Percentiles rank a stretch among this genome's conserved stretches.
Conservation (phyloP, 2,329 filamentous ascomycete species). For the Cercospora brassicicola region DNA sequence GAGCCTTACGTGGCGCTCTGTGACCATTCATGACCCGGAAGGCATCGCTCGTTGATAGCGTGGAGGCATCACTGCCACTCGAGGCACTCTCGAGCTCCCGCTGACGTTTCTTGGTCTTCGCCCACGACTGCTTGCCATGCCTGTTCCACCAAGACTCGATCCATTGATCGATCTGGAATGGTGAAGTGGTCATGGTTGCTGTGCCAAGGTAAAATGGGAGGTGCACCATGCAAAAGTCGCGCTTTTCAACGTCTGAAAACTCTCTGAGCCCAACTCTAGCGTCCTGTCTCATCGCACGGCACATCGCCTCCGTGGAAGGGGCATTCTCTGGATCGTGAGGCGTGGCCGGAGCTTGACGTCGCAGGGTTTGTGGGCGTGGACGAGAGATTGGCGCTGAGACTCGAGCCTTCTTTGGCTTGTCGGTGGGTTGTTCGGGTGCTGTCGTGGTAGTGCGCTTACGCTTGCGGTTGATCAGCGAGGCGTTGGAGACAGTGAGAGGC, state of each 20-base stretch:
- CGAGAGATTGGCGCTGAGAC: background rate
- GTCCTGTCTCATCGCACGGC: background rate
- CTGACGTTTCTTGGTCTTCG: background rate
- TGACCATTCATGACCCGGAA: background rate
- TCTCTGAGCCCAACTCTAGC: background rate
- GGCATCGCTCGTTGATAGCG: background rate
- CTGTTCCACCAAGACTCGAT: slow-evolving; percentile 2
- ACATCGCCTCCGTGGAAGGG: background rate
- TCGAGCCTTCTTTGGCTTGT: background rate
- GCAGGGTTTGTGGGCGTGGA: background rate
- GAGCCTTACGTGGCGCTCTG: background rate
- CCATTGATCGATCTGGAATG: background rate
- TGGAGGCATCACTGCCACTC: background rate
- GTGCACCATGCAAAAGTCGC: background rate
- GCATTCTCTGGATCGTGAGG: background rate
- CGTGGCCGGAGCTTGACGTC: background rate
- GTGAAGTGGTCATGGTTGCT: background rate
- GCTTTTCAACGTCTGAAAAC: background rate
- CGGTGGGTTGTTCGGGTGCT: background rate
- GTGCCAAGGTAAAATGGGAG: background rate
- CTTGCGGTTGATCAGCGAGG: background rate
- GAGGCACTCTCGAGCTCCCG: background rate
- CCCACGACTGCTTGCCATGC: background rate
- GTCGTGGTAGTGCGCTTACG: background rate
- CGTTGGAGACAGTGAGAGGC: background rate